Evolutionary conservation across 176 grass and related monocot species (phyloP).

Genomic region (Oryza glaberrima): DNA sequence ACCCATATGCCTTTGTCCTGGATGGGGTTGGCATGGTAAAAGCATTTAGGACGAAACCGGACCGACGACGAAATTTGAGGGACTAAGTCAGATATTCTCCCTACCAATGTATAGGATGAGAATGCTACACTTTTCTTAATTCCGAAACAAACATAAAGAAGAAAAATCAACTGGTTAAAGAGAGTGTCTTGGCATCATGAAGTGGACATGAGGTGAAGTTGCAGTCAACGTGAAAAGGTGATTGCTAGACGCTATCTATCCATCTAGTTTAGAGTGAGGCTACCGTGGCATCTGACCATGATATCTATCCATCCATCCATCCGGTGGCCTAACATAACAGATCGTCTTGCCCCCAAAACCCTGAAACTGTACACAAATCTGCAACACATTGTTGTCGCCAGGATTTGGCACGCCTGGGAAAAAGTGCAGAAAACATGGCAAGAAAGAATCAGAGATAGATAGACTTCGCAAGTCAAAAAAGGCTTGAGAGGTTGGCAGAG

Average conservation of each 20-base stretch:
- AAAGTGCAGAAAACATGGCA: conserved; percentile 39
- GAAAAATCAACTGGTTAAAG: background rate
- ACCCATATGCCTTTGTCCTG: too few relatives aligned
- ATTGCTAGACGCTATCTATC: background rate
- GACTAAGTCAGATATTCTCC: too few relatives aligned
- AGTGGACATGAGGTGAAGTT: background rate
- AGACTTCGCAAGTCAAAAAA: conserved; percentile 58
- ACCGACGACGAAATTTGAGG: too few relatives aligned
- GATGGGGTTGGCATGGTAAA: too few relatives aligned
- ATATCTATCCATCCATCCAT: conserved; percentile 32
- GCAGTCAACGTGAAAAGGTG: background rate
- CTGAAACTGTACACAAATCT: background rate
- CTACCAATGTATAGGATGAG: too few relatives aligned
- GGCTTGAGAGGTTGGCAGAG: conserved; percentile 40
- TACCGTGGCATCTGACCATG: conserved; percentile 31
- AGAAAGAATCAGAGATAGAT: conserved; percentile 40
- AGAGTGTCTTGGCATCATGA: background rate
- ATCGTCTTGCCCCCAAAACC: background rate
- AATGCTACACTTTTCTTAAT: too few relatives aligned
- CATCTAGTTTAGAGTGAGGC: background rate
- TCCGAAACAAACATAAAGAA: background rate
- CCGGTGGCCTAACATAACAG: background rate
- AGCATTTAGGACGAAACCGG: too few relatives aligned
- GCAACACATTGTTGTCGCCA: conserved; percentile 46
- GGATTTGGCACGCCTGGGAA: conserved; percentile 41